Evolutionary conservation across 75 land plant genomes (phyloP), one percentile per base, ranked within the genome.

Genomic region (Azolla pinnata): DNA sequence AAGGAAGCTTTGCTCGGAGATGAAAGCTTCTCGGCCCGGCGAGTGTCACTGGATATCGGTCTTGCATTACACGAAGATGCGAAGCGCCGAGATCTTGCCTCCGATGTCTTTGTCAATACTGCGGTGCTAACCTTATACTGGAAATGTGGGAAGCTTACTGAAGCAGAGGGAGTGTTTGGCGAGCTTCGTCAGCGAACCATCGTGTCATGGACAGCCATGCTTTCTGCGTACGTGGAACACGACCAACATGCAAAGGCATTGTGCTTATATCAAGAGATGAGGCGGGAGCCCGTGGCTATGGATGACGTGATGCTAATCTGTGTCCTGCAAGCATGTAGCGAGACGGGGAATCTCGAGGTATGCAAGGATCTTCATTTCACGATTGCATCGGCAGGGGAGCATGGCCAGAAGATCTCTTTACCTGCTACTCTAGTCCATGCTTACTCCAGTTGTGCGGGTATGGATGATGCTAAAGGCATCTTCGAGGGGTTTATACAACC

Each of bases 301-400:
- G 72, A 76, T 65, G 68, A 62, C n/a, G 67, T 83, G 1, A 73
- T 83, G 0, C 68, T 76, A 32, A 61, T 68, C 20, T 58, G 80
- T 54, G 68, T 73, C 19, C 47, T 83, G 40, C 63, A 64, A 40
- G 77, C 80, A 29, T 83, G 80, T 62, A 65, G 67, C 52, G 75
- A 72, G 57, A 44, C 65, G 1, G 54, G 54, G 3, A 26, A 23
- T 52, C 12, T 52, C 5, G 54, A 52, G 14, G 27, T 25, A 3
- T 52, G 54, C 54, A 52, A 25, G 54, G 25, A 52, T 10, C 18
- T 52, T 2, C 54, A 52, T 26, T 3, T 52, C 27, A 29, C 54
- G 3, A 25, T 26, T 2, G 3, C 27, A 2, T 21, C 54, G 24
- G 54, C 29, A 24, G 54, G 54, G n/a, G 49, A 23, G 49, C n/a